Base-by-base conservation (phyloP, 2,329 filamentous ascomycete genomes). In the Colletotrichum cereale region DNA sequence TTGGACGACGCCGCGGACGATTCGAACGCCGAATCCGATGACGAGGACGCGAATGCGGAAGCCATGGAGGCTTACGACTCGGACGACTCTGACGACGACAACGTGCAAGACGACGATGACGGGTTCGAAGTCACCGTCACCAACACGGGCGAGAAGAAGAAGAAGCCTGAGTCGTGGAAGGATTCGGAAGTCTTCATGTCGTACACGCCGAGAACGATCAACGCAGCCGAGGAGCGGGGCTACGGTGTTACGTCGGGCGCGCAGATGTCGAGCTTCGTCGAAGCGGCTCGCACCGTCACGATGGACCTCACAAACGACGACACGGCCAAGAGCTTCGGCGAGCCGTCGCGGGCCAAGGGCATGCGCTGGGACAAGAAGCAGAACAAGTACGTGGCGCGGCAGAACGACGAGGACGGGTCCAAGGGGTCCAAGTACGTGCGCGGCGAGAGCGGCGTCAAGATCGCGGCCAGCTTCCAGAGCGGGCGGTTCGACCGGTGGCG, bases 291-390 rank as follows among this genome's bases (percentile, higher is more conserved):
- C 76, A 90, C 90, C 75, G 94, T 91, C 2, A 93, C 94, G 48
- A 97, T 99, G 94, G 96, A 98, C 81, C 90, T 99, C 16, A 92
- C 89, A 72, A 95, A 95, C 79, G 96, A 99, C 82, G 96, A 98
- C 75, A 89, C 89, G 14, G 89, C 90, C 76, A 93, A 93, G 79
- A 88, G 89, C 1, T 97, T 98, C 80, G 95, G 90, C 73, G 90
- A 93, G 76, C 90, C 94, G 3, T 89, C 91, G 57, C 92, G 91
- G 76, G 83, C 91, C 60, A 89, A 91, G 75, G 66, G 68, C 48
- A 92, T 97, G 91, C 92, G 96, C 75, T 99, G 96, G 96, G 96
- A 99, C 85, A 96, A 97, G 85, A 97, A 97, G 82, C 90, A 91
- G 78, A 97, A 93, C 84, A 98, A 98, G 83, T 99, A 98, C 84